These are phyloP conservation scores for Camelina laxa DNA, from an alignment of 345 rosid genomes.

Conservation along the genomic window DNA sequence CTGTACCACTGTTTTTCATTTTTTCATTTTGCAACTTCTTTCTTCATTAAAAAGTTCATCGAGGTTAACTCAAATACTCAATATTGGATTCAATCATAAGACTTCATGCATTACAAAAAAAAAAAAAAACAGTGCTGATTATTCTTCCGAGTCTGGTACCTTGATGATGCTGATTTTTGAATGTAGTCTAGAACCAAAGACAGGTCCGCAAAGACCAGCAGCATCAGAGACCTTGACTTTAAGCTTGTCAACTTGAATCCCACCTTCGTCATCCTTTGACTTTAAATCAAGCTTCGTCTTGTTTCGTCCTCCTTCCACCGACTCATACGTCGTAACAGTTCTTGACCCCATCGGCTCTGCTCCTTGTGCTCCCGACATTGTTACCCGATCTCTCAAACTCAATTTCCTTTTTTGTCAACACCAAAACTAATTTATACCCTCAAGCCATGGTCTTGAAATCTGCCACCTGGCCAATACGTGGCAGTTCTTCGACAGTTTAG, in stretches of 20 bases:
- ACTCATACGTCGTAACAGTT: slow-evolving; percentile 58
- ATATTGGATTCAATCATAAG: too few species aligned
- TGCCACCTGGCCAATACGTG: slow-evolving; percentile 25
- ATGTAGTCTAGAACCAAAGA: too few species aligned
- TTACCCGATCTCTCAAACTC: neutral
- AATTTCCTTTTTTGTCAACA: neutral
- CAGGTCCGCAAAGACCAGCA: slow-evolving; percentile 62
- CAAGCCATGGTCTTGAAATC: neutral
- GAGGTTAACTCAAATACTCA: too few species aligned
- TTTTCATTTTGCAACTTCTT: too few species aligned
- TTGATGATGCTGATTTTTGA: too few species aligned
- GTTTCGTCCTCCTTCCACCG: slow-evolving; percentile 58
- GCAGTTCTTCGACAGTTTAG: neutral
- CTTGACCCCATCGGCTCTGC: slow-evolving; percentile 63
- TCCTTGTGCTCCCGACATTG: slow-evolving; percentile 71
- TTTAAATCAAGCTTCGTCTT: slow-evolving; percentile 50
- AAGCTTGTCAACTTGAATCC: slow-evolving; percentile 54
- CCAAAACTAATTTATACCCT: slow-evolving; percentile 6
- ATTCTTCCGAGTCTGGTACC: too few species aligned
- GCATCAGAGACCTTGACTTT: slow-evolving; percentile 60
- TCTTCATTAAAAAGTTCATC: too few species aligned
- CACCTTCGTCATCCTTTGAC: slow-evolving; percentile 56
- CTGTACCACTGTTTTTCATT: too few species aligned
- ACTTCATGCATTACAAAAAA: too few species aligned
- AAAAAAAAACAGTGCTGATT: too few species aligned